A percentile compares a stretch with the other conserved stretches of the same genome.
Evolutionary conservation across 2,329 filamentous ascomycete genomes (phyloP).

Genomic region (Leptographium procerum): DNA sequence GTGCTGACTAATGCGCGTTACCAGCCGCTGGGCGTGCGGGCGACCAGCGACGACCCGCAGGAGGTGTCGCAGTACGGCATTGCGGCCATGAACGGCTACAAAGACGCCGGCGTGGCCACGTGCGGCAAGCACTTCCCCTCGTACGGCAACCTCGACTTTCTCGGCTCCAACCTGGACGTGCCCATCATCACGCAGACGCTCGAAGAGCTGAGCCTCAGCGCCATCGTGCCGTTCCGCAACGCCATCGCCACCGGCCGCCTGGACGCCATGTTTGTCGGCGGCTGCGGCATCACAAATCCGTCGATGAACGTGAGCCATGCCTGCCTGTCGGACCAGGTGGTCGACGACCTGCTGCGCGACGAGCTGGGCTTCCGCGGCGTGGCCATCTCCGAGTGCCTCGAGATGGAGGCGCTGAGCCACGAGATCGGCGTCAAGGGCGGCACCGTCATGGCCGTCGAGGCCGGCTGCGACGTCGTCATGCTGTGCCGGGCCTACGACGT

Average conservation of each 20-base stretch:
- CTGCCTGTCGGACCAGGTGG: conserved; percentile 84
- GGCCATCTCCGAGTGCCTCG: conserved; percentile 86
- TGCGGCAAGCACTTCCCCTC: conserved; percentile 96
- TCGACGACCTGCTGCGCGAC: conserved; percentile 77
- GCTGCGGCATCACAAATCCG: conserved; percentile 82
- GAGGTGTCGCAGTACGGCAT: conserved; percentile 90
- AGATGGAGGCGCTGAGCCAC: conserved; percentile 92
- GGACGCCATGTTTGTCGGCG: conserved; percentile 92
- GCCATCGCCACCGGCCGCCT: conserved; percentile 71
- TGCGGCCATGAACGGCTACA: conserved; percentile 83
- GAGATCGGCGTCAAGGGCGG: conserved; percentile 96
- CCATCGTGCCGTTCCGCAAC: conserved; percentile 82
- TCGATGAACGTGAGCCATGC: conserved; percentile 94
- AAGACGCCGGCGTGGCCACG: conserved; percentile 77
- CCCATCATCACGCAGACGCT: conserved; percentile 92
- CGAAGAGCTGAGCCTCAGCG: conserved; percentile 84
- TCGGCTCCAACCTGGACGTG: conserved; percentile 82
- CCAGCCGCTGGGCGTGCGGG: conserved; percentile 80
- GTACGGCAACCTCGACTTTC: conserved; percentile 88
- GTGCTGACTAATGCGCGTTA: conserved; percentile 88
- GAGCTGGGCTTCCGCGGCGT: conserved; percentile 86
- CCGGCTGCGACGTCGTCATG: conserved; percentile 84
- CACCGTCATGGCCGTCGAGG: conserved; percentile 94
- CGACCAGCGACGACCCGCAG: conserved; percentile 84
- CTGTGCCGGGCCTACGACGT: conserved; percentile 80